Percentiles rank a stretch among this genome's conserved stretches.
phyloP scores from a whole-genome alignment of 495 filamentous ascomycete genomes.

The Lepraria neglecta region DNA sequence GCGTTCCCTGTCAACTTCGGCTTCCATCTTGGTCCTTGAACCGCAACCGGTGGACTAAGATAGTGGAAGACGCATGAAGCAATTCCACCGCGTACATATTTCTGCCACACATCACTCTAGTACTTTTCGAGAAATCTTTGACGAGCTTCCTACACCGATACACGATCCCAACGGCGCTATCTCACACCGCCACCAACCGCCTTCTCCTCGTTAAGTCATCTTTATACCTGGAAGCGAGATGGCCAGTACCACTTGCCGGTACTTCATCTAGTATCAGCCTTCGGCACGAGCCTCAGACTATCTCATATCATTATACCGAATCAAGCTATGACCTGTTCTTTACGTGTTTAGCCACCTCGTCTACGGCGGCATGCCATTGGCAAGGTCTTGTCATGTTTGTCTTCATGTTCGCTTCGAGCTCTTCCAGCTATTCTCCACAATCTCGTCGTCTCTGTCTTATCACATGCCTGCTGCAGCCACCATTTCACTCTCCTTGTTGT shows the following conservation, averaged over 20 bases:
- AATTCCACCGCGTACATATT: neutral
- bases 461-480: neutral
- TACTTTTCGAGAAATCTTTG: conserved; percentile 17
- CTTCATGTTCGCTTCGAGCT: neutral
- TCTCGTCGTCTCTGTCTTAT: neutral
- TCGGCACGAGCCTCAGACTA: conserved; percentile 6
- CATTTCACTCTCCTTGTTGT: neutral
- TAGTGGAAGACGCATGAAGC: too few species aligned
- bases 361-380: conserved; percentile 13
- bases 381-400: neutral
- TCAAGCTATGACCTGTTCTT: neutral
- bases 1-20: conserved; percentile 4
- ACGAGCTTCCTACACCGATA: conserved; percentile 12
- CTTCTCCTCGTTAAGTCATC: neutral
- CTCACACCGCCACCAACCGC: conserved; percentile 5
- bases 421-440: neutral
- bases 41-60: neutral
- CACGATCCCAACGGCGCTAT: neutral
- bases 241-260: neutral
- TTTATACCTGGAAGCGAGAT: conserved; percentile 8
- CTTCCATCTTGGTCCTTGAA: neutral
- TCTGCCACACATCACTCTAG: conserved; percentile 4
- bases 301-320: conserved; percentile 1
- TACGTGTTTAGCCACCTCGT: conserved; percentile 14
- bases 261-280: neutral